Evolutionary conservation across 257 asterid species (phyloP), one percentile per base, ranked within the genome.

Genomic region (Misopates orontium): DNA sequence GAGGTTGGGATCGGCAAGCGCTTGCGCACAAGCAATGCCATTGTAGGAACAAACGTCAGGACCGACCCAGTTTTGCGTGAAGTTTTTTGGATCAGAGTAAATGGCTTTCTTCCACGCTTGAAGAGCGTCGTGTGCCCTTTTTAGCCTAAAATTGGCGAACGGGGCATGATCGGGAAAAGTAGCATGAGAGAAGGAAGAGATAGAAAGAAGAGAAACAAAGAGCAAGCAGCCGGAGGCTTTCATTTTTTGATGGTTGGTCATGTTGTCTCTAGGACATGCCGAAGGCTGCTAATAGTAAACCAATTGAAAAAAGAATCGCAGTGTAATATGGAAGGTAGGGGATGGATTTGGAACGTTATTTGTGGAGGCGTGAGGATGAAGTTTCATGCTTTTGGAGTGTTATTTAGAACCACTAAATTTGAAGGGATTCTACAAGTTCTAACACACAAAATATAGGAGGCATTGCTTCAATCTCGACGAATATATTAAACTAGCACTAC

Each of bases 61-160:
- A 21, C 98, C 97, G 1, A 62, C 83, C 98, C 98, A 92, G 13
- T 87, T 85, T 15, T 36, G 67, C 0, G 98, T 92, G 70, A 79
- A 64, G 56, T 87, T 84, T 2, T 39, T 32, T 0, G 98, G 98
- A 47, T 92, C 98, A 15, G 98, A 92, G n/a, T 87, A 85, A 19
- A 85, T 80, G 32, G 91, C 78, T 16, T 69, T 65, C 21, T 87
- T 92, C 97, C 92, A 87, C 5, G 96, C 92, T 52, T 85, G 96
- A 52, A 92, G 84, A 64, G 82, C 97, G 9, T 77, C 16, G 56
- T 80, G 74, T 8, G 98, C 97, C 65, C 63, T 79, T 52, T 73
- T 71, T 16, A 89, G 84, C 79, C 93, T 75, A 0, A 59, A 56
- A 40, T 92, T 91, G 14, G 48, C 69, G 8, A 73, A 78, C 0